Evolutionary conservation across 78 protist species (phyloP).

Genomic region (Dictyostelium firmibasis): DNA sequence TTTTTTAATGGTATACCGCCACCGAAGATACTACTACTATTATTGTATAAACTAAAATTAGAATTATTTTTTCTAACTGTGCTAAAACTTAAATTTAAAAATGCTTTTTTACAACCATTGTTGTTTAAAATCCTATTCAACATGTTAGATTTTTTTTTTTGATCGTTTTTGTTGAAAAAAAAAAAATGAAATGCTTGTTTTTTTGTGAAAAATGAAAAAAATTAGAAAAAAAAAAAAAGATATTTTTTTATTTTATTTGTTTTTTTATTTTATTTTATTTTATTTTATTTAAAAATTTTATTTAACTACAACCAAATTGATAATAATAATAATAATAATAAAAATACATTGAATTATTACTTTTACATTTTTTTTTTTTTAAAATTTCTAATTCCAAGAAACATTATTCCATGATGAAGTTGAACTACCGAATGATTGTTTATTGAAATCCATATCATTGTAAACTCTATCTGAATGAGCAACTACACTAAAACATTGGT

Average conservation of each 20-base stretch:
- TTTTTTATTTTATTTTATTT: no score
- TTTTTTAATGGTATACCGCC: background rate
- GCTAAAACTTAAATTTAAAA: background rate
- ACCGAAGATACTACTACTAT: background rate
- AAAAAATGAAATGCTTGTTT: background rate
- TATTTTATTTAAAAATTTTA: background rate
- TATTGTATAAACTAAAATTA: no score
- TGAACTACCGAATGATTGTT: background rate
- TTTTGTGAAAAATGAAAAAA: background rate
- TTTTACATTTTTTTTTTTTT: no score
- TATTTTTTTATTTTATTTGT: no score
- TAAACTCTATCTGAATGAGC: slow-evolving; percentile 39
- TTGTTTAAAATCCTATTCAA: background rate
- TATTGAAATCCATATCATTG: slow-evolving; percentile 53
- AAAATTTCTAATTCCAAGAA: background rate
- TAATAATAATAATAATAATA: no score
- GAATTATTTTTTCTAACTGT: background rate
- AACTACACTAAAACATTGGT: background rate
- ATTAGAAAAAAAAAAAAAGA: background rate
- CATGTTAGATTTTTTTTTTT: background rate
- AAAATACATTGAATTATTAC: background rate
- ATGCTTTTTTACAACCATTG: background rate
- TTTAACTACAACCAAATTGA: background rate
- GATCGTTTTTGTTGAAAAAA: background rate
- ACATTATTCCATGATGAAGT: background rate